These are phyloP conservation scores for Collariella sp. DNA, from an alignment of 495 filamentous ascomycete species.

Conservation along the genomic window DNA sequence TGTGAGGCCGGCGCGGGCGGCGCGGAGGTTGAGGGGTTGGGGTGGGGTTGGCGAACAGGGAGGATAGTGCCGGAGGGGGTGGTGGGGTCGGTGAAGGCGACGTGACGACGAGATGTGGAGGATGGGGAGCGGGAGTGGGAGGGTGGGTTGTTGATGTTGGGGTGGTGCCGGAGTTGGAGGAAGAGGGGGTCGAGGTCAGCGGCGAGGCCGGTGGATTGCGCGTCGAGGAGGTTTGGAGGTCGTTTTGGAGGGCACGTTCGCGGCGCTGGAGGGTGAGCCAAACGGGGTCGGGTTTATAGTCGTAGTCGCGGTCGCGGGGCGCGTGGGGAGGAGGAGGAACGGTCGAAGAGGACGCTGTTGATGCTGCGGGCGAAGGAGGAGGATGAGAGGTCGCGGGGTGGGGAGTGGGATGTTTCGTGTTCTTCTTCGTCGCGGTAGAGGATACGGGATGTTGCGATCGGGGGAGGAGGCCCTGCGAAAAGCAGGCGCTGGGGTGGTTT, in stretches of 20 bases:
- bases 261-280: conserved; percentile 35
- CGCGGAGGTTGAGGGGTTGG: conserved; percentile 51
- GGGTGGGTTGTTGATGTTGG: conserved; percentile 24
- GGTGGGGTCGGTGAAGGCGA: conserved; percentile 14
- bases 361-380: conserved; percentile 21
- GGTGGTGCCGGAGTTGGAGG: conserved; percentile 21
- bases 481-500: conserved; percentile 15
- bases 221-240: conserved; percentile 78
- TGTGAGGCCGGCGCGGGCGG: conserved; percentile 63
- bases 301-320: conserved; percentile 6
- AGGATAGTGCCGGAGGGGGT: conserved; percentile 36
- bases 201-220: conserved; percentile 66
- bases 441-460: conserved; percentile 23
- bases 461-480: conserved; percentile 30
- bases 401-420: neutral
- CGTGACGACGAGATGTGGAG: conserved; percentile 11
- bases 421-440: conserved; percentile 28
- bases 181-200: conserved; percentile 20
- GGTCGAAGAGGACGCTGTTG: conserved; percentile 29
- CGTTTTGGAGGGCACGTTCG: conserved; percentile 57
- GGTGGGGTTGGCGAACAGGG: conserved; percentile 55
- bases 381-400: conserved; percentile 1
- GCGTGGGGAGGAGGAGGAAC: conserved; percentile 5
- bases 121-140: neutral
- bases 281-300: conserved; percentile 26